Evolutionary conservation across 2,329 filamentous ascomycete species (phyloP).

Genomic region (Phyllosticta citrichinensis): DNA sequence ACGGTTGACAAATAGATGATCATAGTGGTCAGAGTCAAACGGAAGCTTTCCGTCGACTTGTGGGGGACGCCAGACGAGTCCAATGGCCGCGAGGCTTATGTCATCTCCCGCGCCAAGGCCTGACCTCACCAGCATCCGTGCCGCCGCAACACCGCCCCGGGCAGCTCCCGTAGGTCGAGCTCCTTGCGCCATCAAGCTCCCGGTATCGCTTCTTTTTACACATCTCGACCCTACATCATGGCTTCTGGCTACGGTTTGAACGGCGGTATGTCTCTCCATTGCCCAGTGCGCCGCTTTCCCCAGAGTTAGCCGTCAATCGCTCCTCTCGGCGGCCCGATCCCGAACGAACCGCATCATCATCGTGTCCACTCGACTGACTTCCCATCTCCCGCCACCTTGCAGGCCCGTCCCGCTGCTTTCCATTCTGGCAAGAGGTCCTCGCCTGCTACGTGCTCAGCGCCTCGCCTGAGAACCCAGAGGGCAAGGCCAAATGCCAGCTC

Average conservation of each 20-base stretch:
- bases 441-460: slow-evolving; percentile 96
- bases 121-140: slow-evolving; percentile 6
- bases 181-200: not conserved
- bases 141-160: not conserved
- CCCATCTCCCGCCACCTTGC: slow-evolving; percentile 5
- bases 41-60: not conserved
- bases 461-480: slow-evolving; percentile 72
- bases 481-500: slow-evolving; percentile 78
- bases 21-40: not conserved
- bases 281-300: not conserved
- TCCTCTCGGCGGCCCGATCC: not conserved
- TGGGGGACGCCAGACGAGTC: not conserved
- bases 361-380: not conserved
- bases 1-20: not conserved
- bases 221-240: slow-evolving; percentile 41
- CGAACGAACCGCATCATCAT: not conserved
- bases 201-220: not conserved
- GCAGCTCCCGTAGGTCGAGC: not conserved
- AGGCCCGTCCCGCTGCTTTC: slow-evolving; percentile 80
- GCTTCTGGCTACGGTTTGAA: slow-evolving; percentile 73
- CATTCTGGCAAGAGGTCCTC: slow-evolving; percentile 98
- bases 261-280: slow-evolving; percentile 51
- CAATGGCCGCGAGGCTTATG: slow-evolving; percentile 1
- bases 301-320: slow-evolving; percentile 13
- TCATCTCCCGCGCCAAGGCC: slow-evolving; percentile 6